Base-by-base conservation (phyloP, 306 rosid genomes). In the Pachyrhizus erosus region DNA sequence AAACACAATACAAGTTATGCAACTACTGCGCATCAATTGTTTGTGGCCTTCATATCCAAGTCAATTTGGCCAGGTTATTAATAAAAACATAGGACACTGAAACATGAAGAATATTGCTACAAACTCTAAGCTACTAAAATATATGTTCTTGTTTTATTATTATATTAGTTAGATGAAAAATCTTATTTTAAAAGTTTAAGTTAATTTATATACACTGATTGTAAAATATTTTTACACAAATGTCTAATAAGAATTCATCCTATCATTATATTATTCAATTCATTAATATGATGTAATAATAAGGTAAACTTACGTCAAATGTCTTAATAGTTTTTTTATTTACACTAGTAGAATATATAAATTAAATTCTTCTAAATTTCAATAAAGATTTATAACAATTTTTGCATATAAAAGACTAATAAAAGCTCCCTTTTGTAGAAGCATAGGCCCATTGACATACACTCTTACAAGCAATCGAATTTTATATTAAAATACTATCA, bases 21-120 rank as follows among this genome's bases (percentile, higher is more conserved):
- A 65, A 31, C 69, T 18, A 70, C 33, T 58, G 12, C 9, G n/a
- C 37, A 27, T 71, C 37, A 55, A 21, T 21, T 52, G 15, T 61
- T 23, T 65, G 23, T 75, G 73, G 15, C 87, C 85, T 70, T 75
- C 40, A 69, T 49, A 17, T 80, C 80, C 75, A 78, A 78, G 64
- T 58, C 20, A 12, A 24, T 12, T 9, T 13, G 20, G 9, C 13
- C 5, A 68, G 52, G 23, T 12, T 9, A 11, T 21, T 43, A 12
- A 14, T 48, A 48, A 51, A n/a, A 51, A n/a, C 21, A 11, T 54
- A 54, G 2, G 27, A 18, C 13, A 54, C 26, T 0, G 26, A 2
- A 54, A 54, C 26, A 34, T 34, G 39, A 34, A 5, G 5, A 20
- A 1, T n/a, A 51, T 51, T 8, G 2, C 12, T 20, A 18, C 7